phyloP scores from a whole-genome alignment of 2,329 filamentous ascomycete species.

The Thelonectria rubi region DNA sequence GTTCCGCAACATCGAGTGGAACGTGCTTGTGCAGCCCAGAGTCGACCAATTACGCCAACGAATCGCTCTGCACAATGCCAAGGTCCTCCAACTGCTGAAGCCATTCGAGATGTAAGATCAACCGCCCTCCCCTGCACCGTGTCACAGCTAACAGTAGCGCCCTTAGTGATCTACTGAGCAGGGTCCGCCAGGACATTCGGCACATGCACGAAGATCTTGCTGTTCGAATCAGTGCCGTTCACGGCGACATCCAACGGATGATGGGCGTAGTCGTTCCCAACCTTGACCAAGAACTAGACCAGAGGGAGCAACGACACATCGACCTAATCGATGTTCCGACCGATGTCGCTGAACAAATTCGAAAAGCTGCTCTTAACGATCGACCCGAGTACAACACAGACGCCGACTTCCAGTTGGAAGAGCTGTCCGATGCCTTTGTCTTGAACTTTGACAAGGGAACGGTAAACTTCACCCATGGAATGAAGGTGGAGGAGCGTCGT shows the following conservation, averaged over 20 bases:
- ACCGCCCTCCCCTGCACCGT: not conserved
- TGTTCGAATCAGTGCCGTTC: conserved; percentile 35
- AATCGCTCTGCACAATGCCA: conserved; percentile 48
- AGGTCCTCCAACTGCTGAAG: conserved; percentile 46
- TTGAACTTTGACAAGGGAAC: conserved; percentile 43
- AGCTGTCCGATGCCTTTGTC: conserved; percentile 47
- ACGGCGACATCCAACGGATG: conserved; percentile 36
- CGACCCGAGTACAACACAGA: conserved; percentile 34
- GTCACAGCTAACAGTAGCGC: conserved; percentile 1
- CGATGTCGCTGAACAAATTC: conserved; percentile 38
- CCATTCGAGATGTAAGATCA: conserved; percentile 49
- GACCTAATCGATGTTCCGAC: conserved; percentile 33
- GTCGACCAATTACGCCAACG: conserved; percentile 46
- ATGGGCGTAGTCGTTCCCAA: conserved; percentile 42
- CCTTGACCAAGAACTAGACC: conserved; percentile 37
- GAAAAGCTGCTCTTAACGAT: conserved; percentile 34
- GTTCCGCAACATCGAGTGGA: conserved; percentile 49
- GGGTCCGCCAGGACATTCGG: conserved; percentile 43
- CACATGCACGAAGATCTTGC: conserved; percentile 40
- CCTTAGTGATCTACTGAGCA: conserved; percentile 45
- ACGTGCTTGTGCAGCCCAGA: conserved; percentile 46
- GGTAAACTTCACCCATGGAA: conserved; percentile 36
- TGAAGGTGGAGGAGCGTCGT: conserved; percentile 40
- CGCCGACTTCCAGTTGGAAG: conserved; percentile 36
- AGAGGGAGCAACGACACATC: conserved; percentile 30